Percentiles rank a stretch among this genome's conserved stretches.
These are phyloP conservation scores for Fomitopsis palustris DNA, from an alignment of 1,284 basidiomycete genomes.

Conservation along the genomic window DNA sequence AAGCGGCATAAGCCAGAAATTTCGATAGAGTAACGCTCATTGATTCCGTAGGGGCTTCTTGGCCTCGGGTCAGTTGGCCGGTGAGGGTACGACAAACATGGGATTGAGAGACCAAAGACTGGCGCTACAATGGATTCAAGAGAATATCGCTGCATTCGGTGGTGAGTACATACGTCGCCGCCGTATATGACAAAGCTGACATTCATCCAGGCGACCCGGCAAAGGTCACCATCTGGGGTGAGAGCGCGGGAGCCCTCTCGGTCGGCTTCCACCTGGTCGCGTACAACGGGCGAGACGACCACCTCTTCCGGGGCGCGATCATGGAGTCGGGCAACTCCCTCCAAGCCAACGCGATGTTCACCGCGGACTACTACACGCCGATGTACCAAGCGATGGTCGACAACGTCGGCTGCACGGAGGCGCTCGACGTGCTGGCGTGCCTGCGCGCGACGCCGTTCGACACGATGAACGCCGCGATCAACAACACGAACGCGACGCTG, in stretches of 20 bases:
- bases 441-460: background rate
- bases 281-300: background rate
- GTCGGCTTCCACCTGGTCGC: conserved; percentile 2
- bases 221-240: conserved; percentile 1
- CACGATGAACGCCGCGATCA: background rate
- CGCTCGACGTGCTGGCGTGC: background rate
- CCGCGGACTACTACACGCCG: conserved; percentile 1
- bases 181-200: background rate
- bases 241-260: background rate
- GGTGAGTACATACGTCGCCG: background rate
- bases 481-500: background rate
- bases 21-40: no score
- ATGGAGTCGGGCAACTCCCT: conserved; percentile 1
- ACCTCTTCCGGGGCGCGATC: conserved; percentile 1
- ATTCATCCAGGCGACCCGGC: background rate
- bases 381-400: conserved; percentile 2
- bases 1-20: background rate
- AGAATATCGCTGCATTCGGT: background rate
- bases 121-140: background rate
- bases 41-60: background rate
- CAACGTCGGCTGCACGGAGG: background rate
- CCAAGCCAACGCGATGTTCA: background rate
- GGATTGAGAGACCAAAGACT: background rate
- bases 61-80: conserved; percentile 1
- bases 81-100: background rate